These are phyloP conservation scores for Pisolithus microcarpus DNA, from an alignment of 768 basidiomycete genomes.

Conservation along the genomic window DNA sequence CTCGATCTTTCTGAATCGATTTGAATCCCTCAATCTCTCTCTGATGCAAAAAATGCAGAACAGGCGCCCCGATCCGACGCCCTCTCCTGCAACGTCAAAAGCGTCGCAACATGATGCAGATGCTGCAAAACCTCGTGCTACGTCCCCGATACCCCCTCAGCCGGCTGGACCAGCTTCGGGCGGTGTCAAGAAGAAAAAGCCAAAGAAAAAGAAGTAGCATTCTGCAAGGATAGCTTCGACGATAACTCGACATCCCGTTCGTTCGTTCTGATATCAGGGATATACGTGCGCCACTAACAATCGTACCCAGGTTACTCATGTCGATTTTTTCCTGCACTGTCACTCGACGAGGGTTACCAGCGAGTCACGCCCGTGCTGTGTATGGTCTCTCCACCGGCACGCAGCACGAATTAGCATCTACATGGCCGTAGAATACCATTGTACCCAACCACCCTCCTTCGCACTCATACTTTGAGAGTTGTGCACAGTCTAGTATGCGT, in stretches of 20 bases:
- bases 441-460: too few species aligned
- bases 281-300: background rate
- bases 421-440: too few species aligned
- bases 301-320: background rate
- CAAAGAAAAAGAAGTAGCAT: constrained; percentile 66
- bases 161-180: constrained; percentile 38
- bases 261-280: constrained; percentile 3
- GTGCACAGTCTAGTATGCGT: too few species aligned
- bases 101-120: constrained; percentile 15
- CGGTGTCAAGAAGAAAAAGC: constrained; percentile 77
- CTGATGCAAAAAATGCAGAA: constrained; percentile 87
- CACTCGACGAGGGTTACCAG: background rate
- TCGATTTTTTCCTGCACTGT: background rate
- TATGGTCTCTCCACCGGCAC: too few species aligned
- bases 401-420: too few species aligned
- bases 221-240: background rate
- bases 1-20: constrained; percentile 92
- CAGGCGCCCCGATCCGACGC: constrained; percentile 32
- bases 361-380: too few species aligned
- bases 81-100: constrained; percentile 10
- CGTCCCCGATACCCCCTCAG: constrained; percentile 27
- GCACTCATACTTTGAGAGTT: too few species aligned
- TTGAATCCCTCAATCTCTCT: constrained; percentile 83
- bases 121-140: constrained; percentile 24
- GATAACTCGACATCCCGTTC: constrained; percentile 5